Evolutionary conservation across 1,284 basidiomycete species (phyloP).

Genomic region (Irpex sp.): DNA sequence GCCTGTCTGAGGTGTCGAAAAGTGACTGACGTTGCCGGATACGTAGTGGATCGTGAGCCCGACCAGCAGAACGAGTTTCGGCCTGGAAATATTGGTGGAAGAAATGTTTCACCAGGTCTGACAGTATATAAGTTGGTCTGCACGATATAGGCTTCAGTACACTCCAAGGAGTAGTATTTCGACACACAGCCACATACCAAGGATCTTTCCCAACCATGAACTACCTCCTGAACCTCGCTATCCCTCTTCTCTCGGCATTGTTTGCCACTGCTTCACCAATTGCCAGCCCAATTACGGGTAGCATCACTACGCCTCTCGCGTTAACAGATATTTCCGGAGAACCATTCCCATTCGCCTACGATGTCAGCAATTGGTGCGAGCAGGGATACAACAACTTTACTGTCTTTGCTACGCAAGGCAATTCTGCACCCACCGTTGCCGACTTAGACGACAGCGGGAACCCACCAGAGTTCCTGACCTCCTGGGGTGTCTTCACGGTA

Average conservation of each 20-base stretch:
- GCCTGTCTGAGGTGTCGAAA: background rate
- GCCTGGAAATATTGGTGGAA: background rate
- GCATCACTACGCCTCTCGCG: conserved; percentile 9
- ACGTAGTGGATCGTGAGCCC: background rate
- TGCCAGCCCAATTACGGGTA: conserved; percentile 9
- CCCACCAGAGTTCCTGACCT: background rate
- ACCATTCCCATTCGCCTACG: conserved; percentile 11
- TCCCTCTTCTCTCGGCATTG: conserved; percentile 3
- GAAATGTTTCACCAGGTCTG: background rate
- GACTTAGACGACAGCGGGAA: conserved; percentile 10
- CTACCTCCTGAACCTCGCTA: conserved; percentile 1
- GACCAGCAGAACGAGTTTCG: background rate
- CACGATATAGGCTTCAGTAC: background rate
- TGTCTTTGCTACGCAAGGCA: conserved; percentile 9
- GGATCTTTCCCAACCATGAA: background rate
- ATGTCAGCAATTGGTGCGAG: conserved; percentile 12
- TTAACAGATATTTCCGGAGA: conserved; percentile 1
- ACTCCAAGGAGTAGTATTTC: background rate
- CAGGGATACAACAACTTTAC: conserved; percentile 14
- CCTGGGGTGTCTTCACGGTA: conserved; percentile 12
- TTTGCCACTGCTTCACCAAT: background rate
- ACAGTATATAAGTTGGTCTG: background rate
- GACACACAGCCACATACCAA: background rate
- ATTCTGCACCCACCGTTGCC: conserved; percentile 5
- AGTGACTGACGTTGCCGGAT: background rate